phyloP scores from a whole-genome alignment of 208 protist species.

The Leishmania gerbilli region DNA sequence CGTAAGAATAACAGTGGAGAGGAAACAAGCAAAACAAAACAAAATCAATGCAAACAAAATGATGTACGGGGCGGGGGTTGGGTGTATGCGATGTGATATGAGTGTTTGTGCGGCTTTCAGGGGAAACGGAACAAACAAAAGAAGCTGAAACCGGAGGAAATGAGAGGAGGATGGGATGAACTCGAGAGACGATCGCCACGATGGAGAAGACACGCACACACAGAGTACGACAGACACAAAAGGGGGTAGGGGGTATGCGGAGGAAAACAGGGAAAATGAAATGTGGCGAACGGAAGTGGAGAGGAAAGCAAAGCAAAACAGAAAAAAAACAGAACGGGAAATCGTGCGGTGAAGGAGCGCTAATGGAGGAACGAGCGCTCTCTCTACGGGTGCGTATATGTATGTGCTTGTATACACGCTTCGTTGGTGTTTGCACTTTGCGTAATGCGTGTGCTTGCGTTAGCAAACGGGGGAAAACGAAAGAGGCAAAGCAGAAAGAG shows the following conservation, averaged over 20 bases:
- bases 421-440: not conserved
- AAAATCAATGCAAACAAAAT: not conserved
- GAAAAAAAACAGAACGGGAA: too few relatives aligned
- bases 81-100: too few relatives aligned
- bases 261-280: not conserved
- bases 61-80: not conserved
- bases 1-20: not conserved
- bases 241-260: not conserved
- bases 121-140: not conserved
- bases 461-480: not conserved
- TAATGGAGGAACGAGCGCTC: not conserved
- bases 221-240: not conserved
- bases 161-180: not conserved
- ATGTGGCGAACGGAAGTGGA: not conserved
- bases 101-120: not conserved
- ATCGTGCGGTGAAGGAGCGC: not conserved
- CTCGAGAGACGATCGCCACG: not conserved
- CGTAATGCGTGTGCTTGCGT: not conserved
- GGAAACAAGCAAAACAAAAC: too few relatives aligned
- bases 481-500: not conserved
- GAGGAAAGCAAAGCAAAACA: too few relatives aligned
- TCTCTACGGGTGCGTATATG: not conserved
- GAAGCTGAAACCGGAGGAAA: not conserved
- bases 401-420: not conserved
- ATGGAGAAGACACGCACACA: not conserved